phyloP scores from a whole-genome alignment of 2,329 filamentous ascomycete species.

The Phaeosphaeriaceae sp. region DNA sequence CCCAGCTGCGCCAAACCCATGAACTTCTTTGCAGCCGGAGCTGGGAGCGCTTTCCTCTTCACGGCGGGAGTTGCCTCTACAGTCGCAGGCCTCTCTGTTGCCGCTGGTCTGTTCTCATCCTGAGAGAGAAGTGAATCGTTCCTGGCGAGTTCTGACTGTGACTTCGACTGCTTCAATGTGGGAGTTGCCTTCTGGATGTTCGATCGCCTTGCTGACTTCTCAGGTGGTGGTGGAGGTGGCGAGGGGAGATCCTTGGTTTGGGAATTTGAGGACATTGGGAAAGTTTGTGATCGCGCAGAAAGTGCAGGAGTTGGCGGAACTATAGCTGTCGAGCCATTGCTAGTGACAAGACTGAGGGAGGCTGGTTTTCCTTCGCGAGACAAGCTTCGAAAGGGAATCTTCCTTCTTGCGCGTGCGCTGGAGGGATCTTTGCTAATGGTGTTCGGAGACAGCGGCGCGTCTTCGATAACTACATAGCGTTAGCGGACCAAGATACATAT shows the following conservation, averaged over 20 bases:
- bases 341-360: constrained; percentile 40
- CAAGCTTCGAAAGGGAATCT: constrained; percentile 41
- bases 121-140: constrained; percentile 41
- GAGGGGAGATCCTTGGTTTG: constrained; percentile 41
- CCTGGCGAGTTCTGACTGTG: constrained; percentile 22
- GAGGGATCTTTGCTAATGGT: constrained; percentile 25
- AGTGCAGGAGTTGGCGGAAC: constrained; percentile 34
- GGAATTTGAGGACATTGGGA: constrained; percentile 15
- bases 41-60: constrained; percentile 37
- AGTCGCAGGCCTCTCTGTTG: constrained; percentile 4
- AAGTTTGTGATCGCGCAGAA: constrained; percentile 11
- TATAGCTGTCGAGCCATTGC: constrained; percentile 49
- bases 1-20: constrained; percentile 38
- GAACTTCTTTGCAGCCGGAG: constrained; percentile 29
- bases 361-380: constrained; percentile 45
- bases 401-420: constrained; percentile 26
- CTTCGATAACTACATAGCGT: constrained; percentile 18
- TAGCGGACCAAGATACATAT: constrained; percentile 1
- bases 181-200: constrained; percentile 19
- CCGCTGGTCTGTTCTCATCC: constrained; percentile 11
- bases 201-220: constrained; percentile 37
- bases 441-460: constrained; percentile 15
- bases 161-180: constrained; percentile 33
- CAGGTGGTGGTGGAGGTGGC: constrained; percentile 45
- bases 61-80: constrained; percentile 17